Evolutionary conservation across 2,329 filamentous ascomycete species (phyloP).

Genomic region (Epichloe typhina): DNA sequence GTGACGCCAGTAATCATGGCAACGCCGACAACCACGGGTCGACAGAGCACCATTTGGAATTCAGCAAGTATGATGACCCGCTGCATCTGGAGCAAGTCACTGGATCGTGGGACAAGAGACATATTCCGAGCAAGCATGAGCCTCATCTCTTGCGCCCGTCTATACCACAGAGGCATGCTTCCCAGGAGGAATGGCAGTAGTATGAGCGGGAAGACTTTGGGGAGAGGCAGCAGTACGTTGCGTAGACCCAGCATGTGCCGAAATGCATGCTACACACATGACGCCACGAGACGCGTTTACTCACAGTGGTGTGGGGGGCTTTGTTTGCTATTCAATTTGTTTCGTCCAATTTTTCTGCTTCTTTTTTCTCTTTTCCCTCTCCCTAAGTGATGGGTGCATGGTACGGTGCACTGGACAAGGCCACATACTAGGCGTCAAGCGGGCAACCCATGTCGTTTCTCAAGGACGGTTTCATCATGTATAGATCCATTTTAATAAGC

Average conservation of each 20-base stretch:
- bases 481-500: neutral
- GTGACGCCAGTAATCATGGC: neutral
- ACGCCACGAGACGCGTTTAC: neutral
- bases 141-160: neutral
- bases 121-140: neutral
- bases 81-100: neutral
- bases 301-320: neutral
- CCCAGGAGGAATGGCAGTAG: conserved; percentile 21
- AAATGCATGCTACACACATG: neutral
- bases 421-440: neutral
- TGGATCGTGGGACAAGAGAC: neutral
- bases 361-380: too few relatives aligned
- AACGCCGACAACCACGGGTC: conserved; percentile 8
- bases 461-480: neutral
- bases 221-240: conserved; percentile 12
- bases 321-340: neutral
- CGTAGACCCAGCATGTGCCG: conserved; percentile 19
- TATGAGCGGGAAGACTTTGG: conserved; percentile 21
- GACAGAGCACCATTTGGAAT: neutral
- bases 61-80: neutral
- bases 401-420: neutral
- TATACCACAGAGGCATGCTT: conserved; percentile 3
- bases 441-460: neutral
- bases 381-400: neutral
- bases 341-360: too few relatives aligned